These are phyloP conservation scores for Trichoderma sp. DNA, from an alignment of 2,329 filamentous ascomycete genomes.

Conservation along the genomic window DNA sequence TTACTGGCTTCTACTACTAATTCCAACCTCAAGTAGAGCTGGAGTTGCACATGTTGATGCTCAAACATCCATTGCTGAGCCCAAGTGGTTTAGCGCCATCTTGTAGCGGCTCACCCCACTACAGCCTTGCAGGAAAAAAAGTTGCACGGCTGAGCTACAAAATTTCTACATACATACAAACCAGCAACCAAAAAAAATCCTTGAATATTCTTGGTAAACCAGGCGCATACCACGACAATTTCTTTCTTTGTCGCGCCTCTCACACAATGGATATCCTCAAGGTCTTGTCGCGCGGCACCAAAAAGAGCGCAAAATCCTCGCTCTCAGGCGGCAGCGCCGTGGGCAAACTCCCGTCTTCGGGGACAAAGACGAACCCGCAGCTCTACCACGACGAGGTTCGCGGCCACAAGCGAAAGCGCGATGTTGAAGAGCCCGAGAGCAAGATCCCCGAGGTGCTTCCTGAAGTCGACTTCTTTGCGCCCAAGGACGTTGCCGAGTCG, in stretches of 20 bases:
- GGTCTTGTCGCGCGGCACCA: slow-evolving; percentile 67
- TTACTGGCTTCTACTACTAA: not conserved
- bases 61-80: not conserved
- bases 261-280: slow-evolving; percentile 67
- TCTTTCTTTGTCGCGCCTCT: not conserved
- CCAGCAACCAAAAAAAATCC: not conserved
- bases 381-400: slow-evolving; percentile 60
- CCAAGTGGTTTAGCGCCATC: not conserved
- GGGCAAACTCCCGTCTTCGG: slow-evolving; percentile 60
- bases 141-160: slow-evolving; percentile 22
- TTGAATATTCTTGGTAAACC: not conserved
- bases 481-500: slow-evolving; percentile 40
- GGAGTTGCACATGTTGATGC: not conserved
- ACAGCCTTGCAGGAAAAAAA: slow-evolving; percentile 25
- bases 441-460: slow-evolving; percentile 36
- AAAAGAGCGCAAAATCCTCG: slow-evolving; percentile 45
- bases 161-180: slow-evolving; percentile 21
- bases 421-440: slow-evolving; percentile 35
- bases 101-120: slow-evolving; percentile 16
- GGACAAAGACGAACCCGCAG: slow-evolving; percentile 63
- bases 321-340: slow-evolving; percentile 30
- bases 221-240: not conserved
- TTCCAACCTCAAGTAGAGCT: not conserved
- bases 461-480: slow-evolving; percentile 59
- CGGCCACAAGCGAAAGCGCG: slow-evolving; percentile 56